Evolutionary conservation across 306 rosid genomes (phyloP).

Genomic region (Citrullus colocynthis): DNA sequence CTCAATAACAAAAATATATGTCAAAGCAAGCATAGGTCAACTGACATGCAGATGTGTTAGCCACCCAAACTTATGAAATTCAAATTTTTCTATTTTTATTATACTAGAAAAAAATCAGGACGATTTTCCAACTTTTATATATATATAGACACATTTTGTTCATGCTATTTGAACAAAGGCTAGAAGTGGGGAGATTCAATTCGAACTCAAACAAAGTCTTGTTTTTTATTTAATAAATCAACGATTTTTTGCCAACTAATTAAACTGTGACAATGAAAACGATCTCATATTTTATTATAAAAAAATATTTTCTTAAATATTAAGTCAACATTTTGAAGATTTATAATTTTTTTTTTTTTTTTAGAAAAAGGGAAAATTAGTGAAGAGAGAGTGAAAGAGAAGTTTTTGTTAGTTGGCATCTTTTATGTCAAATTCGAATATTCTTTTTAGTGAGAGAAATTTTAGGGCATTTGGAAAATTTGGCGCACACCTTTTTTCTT

Average conservation of each 20-base stretch:
- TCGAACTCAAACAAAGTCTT: not conserved
- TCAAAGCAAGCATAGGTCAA: too few relatives aligned
- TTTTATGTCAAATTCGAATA: not conserved
- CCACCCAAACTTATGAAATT: accelerated
- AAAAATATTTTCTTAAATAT: not conserved
- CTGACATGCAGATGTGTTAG: too few relatives aligned
- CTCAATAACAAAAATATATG: too few relatives aligned
- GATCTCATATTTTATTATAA: not conserved
- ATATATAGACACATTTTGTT: too few relatives aligned
- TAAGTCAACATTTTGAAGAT: not conserved
- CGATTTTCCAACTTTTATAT: too few relatives aligned
- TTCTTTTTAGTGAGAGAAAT: not conserved
- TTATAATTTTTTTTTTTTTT: not conserved
- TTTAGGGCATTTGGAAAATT: not conserved
- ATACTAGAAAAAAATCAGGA: too few relatives aligned
- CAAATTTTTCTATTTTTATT: too few relatives aligned
- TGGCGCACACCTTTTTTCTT: not conserved
- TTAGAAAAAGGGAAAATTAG: not conserved
- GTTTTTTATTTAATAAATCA: too few relatives aligned
- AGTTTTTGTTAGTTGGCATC: not conserved
- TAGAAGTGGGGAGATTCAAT: not conserved
- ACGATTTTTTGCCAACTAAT: not conserved
- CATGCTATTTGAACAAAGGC: not conserved
- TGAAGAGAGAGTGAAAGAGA: not conserved
- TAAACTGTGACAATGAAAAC: not conserved